These are phyloP conservation scores for Pseudopyrenochaeta lycopersici DNA, from an alignment of 2,329 filamentous ascomycete genomes.

Conservation along the genomic window DNA sequence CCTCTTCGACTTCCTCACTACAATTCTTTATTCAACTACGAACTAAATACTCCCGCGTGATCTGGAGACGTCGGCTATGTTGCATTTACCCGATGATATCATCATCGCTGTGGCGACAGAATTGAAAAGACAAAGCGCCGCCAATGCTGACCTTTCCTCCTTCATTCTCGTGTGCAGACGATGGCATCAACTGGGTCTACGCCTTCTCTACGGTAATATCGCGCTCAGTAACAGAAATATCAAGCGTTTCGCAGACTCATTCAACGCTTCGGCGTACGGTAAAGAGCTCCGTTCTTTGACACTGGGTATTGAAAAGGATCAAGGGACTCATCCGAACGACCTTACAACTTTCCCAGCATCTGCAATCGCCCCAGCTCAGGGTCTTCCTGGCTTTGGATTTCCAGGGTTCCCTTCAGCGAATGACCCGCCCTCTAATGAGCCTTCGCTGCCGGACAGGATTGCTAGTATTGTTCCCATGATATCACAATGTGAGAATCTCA, in stretches of 20 bases:
- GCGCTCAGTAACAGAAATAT: neutral
- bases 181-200: neutral
- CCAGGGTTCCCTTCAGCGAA: neutral
- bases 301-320: neutral
- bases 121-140: neutral
- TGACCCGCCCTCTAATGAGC: neutral
- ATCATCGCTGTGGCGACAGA: constrained; percentile 2
- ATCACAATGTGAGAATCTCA: neutral
- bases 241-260: neutral
- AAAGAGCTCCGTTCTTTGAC: constrained; percentile 3
- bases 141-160: neutral
- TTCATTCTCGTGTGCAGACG: constrained; percentile 5
- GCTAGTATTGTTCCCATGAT: neutral
- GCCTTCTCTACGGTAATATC: constrained; percentile 8
- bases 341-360: neutral
- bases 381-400: neutral
- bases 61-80: neutral
- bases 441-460: neutral
- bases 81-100: constrained; percentile 3
- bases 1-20: too few relatives aligned
- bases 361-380: neutral
- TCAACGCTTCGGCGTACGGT: neutral
- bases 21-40: too few relatives aligned
- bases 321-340: neutral
- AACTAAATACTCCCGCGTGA: neutral